A percentile compares a stretch with the other conserved stretches of the same genome.
phyloP scores from a whole-genome alignment of 2,329 filamentous ascomycete genomes.

The Clarireedia homoeocarpa region DNA sequence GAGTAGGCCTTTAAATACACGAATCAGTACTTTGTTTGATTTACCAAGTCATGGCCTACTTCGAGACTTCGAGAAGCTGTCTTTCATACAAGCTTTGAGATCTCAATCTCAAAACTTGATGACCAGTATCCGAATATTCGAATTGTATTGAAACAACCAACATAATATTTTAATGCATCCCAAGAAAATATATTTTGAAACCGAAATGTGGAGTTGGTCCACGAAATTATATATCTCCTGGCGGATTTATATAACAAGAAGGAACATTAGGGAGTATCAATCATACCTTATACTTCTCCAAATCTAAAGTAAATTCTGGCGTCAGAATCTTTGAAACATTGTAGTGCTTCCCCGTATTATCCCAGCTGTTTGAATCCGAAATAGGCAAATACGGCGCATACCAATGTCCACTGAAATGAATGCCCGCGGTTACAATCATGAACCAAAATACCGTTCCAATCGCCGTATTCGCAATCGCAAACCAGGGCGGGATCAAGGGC shows the following conservation, averaged over 20 bases:
- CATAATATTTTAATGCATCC: no score
- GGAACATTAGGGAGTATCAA: no score
- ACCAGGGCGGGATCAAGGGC: slow-evolving; percentile 56
- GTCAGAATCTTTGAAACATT: slow-evolving; percentile 56
- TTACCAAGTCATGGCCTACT: slow-evolving; percentile 12
- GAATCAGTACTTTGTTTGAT: no score
- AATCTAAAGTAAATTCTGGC: slow-evolving; percentile 61
- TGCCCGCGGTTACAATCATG: slow-evolving; percentile 45
- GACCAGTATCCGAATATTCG: no score
- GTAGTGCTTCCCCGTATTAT: slow-evolving; percentile 55
- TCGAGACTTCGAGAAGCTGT: slow-evolving; percentile 10
- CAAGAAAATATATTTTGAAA: no score
- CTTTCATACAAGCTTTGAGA: no score
- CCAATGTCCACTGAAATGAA: slow-evolving; percentile 65
- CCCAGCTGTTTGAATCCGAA: slow-evolving; percentile 52
- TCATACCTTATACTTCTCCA: slow-evolving; percentile 53
- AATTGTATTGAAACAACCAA: no score
- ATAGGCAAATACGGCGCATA: slow-evolving; percentile 56
- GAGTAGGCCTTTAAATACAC: slow-evolving; percentile 55
- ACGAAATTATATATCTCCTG: no score
- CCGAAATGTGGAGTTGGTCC: no score
- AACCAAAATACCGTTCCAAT: slow-evolving; percentile 61
- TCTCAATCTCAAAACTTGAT: no score
- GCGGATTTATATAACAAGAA: no score
- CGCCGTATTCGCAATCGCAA: slow-evolving; percentile 65